Evolutionary conservation across 2,329 filamentous ascomycete species (phyloP), one percentile per base, ranked within the genome.

Genomic region (Cryphonectria nitschkei): DNA sequence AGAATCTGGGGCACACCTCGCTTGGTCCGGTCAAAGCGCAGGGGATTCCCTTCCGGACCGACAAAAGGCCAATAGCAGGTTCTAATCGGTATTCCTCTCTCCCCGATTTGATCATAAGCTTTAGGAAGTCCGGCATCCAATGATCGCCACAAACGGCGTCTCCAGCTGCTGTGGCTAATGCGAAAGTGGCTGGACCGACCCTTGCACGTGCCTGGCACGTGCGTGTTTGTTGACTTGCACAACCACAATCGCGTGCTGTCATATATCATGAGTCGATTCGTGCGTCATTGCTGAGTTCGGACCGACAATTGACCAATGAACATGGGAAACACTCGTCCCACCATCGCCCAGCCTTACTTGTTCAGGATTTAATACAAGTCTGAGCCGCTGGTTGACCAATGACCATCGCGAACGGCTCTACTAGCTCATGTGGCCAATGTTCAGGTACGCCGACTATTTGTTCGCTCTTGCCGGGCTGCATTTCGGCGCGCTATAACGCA

Each of bases 311-410:
- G 22, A 50, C 46, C 46, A 50, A 50, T 50, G 7, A 9, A 2
- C 0, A 7, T 7, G 3, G 4, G 2, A 3, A 11, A 8, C 22
- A n/a, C 0, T n/a, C 2, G 7, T n/a, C 22, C 22, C 46, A 11
- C 22, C 19, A n/a, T 5, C 3, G 9, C 6, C 3, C 46, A 50
- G 46, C 46, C 7, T 50, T 50, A n/a, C 46, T 19, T 2, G 22
- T 50, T 50, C 46, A 8, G 22, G 46, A 9, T 9, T 8, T 50
- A 9, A 50, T 19, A 2, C 46, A n/a, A n/a, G 22, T 8, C 7
- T 8, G 4, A n/a, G 46, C 46, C 11, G 46, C 22, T 50, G 19
- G 22, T 7, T 6, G 46, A 19, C 46, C 46, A n/a, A n/a, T n/a
- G 46, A 2, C 46, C 22, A 1, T 16, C 19, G 8, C 43, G 0